phyloP scores from a whole-genome alignment of 805 yeast species.

The Priceomyces haplophilus region DNA sequence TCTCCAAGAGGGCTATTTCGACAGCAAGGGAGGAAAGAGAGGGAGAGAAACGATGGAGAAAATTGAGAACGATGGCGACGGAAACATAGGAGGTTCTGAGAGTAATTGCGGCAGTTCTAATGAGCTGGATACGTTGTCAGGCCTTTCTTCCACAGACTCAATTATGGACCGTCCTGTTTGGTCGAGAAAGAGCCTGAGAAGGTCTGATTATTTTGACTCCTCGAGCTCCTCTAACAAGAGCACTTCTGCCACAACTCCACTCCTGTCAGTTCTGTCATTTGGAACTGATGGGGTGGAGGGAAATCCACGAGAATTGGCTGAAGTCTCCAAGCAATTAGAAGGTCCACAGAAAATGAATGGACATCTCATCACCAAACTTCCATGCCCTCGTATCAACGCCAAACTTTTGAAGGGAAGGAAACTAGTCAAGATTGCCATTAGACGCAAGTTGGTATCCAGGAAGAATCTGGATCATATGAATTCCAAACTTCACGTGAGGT shows the following conservation, averaged over 20 bases:
- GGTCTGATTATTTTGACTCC: background rate
- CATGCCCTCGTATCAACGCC: slow-evolving; percentile 5
- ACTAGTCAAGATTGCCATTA: slow-evolving; percentile 7
- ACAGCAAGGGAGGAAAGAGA: background rate
- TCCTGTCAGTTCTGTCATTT: background rate
- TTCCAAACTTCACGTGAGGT: slow-evolving; percentile 38
- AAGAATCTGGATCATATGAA: slow-evolving; percentile 8
- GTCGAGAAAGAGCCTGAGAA: background rate
- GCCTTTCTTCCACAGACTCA: background rate
- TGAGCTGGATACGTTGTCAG: background rate
- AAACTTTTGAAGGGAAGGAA: slow-evolving; percentile 3
- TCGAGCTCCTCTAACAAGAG: no score
- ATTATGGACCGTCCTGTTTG: background rate
- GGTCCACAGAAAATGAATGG: background rate
- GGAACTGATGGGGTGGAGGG: background rate
- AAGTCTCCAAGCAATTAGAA: background rate
- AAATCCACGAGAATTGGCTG: background rate
- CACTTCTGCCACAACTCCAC: no score
- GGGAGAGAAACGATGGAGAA: background rate
- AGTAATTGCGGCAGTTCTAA: background rate
- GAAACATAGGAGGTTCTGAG: background rate
- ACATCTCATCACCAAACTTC: slow-evolving; percentile 3
- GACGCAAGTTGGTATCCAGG: slow-evolving; percentile 5
- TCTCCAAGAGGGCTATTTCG: background rate
- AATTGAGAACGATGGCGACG: no score